Evolutionary conservation across 1,284 basidiomycete species (phyloP), one percentile per base, ranked within the genome.

Genomic region (Melampsora abietis-canadensis): DNA sequence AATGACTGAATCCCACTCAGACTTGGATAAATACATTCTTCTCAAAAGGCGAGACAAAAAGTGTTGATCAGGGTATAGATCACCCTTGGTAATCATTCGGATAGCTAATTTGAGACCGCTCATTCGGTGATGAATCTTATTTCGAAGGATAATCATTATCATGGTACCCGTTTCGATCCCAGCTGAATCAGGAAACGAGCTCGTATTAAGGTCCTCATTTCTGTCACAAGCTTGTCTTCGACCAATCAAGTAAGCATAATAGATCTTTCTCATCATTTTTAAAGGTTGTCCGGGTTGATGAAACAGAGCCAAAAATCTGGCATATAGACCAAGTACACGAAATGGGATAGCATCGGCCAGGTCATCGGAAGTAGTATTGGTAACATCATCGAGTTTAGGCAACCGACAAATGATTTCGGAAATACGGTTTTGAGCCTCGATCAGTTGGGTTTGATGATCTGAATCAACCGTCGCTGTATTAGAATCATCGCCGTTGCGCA

Each of bases 221-320:
- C 7, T 17, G 37, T 65, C 10, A 60, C 17, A 15, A 34, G 27
- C 27, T 30, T 31, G 31, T n/a, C 61, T 60, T n/a, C 54, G 62
- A 61, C 48, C 54, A 17, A 66, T 65, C 37, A 74, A 61, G 51
- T 66, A 74, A n/a, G 48, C 70, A 60, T 74, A 74, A 34, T 44
- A 74, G 40, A 74, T 27, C 30, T 74, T 74, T n/a, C 70, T 62
- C 47, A 74, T 74, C 63, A 74, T 54, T 30, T 74, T 74, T 8
- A 74, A 57, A 31, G 60, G 60, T 47, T 60, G 62, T 14, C 63
- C 57, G n/a, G 62, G 70, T 54, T 54, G 48, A 74, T 74, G 70
- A 31, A 66, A 66, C 21, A 66, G 46, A 19, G 54, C 64, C 10
- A 74, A 44, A 30, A 74, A 66, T 17, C 70, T 47, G 61, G 70